These are phyloP conservation scores for Dactylellina parvicollis DNA, from an alignment of 2,329 filamentous ascomycete species.

Conservation along the genomic window DNA sequence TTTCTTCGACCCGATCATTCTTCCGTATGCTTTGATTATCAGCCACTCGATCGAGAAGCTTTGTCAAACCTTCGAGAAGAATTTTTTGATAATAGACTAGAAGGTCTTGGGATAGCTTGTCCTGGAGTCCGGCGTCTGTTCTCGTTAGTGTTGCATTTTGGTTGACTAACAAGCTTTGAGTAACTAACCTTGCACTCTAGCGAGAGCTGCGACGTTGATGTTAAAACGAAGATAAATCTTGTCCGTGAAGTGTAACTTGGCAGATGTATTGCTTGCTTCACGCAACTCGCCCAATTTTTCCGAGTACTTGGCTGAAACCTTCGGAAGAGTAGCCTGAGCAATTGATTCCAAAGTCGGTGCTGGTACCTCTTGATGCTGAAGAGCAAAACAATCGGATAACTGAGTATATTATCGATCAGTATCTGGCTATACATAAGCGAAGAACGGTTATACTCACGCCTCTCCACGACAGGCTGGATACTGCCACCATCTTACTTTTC, in stretches of 20 bases:
- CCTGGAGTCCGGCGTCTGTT: conserved; percentile 34
- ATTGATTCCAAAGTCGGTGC: conserved; percentile 28
- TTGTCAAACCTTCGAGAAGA: conserved; percentile 29
- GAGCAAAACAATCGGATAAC: conserved; percentile 14
- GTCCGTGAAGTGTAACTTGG: conserved; percentile 28
- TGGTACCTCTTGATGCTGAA: conserved; percentile 7
- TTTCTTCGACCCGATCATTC: conserved; percentile 40
- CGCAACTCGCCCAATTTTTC: conserved; percentile 32
- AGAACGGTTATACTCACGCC: conserved; percentile 7
- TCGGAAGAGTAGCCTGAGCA: conserved; percentile 18
- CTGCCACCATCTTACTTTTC: conserved; percentile 8
- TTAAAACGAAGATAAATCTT: conserved; percentile 41
- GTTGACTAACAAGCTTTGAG: background rate
- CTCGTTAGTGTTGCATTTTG: too few relatives aligned
- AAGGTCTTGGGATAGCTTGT: conserved; percentile 46
- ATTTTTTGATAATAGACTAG: conserved; percentile 37
- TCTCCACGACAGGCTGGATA: conserved; percentile 19
- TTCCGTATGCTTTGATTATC: conserved; percentile 30
- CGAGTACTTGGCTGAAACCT: conserved; percentile 13
- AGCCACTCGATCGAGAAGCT: conserved; percentile 34
- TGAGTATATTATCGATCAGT: background rate
- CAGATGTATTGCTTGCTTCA: conserved; percentile 23
- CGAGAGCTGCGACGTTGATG: conserved; percentile 23
- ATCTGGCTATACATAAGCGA: background rate
- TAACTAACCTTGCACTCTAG: conserved; percentile 25